phyloP scores from a whole-genome alignment of 768 basidiomycete genomes.

The Mycena alexandri region DNA sequence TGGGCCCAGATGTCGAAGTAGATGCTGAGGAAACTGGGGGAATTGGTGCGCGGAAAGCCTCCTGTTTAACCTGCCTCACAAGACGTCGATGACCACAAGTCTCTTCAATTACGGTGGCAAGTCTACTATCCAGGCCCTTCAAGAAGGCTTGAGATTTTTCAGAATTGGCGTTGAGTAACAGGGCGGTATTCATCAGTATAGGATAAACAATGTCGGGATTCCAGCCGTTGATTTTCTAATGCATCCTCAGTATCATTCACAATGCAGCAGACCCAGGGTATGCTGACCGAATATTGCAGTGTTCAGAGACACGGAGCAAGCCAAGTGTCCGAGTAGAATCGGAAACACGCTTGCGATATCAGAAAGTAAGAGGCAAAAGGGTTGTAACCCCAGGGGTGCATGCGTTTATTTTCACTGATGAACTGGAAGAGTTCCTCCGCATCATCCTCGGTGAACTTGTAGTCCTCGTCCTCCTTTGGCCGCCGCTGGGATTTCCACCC shows the following conservation, averaged over 20 bases:
- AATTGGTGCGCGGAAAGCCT: no score
- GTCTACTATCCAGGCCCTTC: neutral
- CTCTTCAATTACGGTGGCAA: neutral
- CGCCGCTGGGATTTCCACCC: no score
- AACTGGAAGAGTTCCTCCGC: neutral
- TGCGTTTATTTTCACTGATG: neutral
- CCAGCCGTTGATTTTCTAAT: neutral
- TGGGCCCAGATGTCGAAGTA: no score
- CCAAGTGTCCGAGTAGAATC: neutral
- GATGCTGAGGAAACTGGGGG: no score
- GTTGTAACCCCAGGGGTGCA: slow-evolving; percentile 15
- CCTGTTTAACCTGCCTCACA: no score
- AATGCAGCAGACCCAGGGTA: no score
- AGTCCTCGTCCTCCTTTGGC: neutral
- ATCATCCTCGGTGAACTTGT: neutral
- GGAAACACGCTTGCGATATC: neutral
- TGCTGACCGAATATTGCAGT: neutral
- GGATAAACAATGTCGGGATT: no score
- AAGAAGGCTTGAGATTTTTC: no score
- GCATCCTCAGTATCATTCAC: no score
- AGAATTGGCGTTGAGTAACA: neutral
- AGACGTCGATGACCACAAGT: neutral
- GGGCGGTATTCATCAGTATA: neutral
- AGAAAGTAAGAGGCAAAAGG: slow-evolving; percentile 3
- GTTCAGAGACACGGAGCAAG: neutral